A percentile compares a stretch with the other conserved stretches of the same genome.
phyloP scores from a whole-genome alignment of 2,329 filamentous ascomycete species.

The Scleromitrula shiraiana region DNA sequence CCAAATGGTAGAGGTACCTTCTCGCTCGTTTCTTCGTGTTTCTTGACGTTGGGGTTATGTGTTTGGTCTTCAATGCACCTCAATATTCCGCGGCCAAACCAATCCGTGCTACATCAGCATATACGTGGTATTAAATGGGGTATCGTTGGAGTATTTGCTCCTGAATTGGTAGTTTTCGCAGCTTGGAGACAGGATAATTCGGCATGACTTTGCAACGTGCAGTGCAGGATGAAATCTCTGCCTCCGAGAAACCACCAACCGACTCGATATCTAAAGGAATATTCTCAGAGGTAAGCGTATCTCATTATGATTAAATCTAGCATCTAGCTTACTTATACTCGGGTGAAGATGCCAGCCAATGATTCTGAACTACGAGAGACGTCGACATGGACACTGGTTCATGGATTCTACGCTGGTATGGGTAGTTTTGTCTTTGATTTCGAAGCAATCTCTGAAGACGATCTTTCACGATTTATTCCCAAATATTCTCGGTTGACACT shows the following conservation, averaged over 20 bases:
- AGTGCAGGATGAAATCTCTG: not conserved
- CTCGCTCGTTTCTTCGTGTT: constrained; percentile 31
- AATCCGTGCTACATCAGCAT: constrained; percentile 1
- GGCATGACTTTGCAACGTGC: not conserved
- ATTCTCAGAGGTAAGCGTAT: not conserved
- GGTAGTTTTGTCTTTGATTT: constrained; percentile 11
- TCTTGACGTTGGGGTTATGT: constrained; percentile 31
- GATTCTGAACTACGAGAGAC: not conserved
- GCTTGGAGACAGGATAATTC: constrained; percentile 16
- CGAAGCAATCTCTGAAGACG: not conserved
- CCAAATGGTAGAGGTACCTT: constrained; percentile 28
- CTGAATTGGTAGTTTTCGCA: constrained; percentile 29
- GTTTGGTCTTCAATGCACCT: constrained; percentile 33
- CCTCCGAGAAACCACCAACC: not conserved
- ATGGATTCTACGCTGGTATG: constrained; percentile 15
- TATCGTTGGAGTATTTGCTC: constrained; percentile 26
- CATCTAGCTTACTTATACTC: too few species aligned
- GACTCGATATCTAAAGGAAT: not conserved
- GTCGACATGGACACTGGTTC: constrained; percentile 8
- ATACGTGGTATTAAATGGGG: constrained; percentile 27
- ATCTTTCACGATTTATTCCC: not conserved
- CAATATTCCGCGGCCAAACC: constrained; percentile 28
- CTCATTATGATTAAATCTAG: not conserved
- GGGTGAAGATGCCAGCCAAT: too few species aligned
- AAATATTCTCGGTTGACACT: not conserved